Conservation (phyloP, 768 basidiomycete genomes). For the Lyophyllum shimeji region DNA sequence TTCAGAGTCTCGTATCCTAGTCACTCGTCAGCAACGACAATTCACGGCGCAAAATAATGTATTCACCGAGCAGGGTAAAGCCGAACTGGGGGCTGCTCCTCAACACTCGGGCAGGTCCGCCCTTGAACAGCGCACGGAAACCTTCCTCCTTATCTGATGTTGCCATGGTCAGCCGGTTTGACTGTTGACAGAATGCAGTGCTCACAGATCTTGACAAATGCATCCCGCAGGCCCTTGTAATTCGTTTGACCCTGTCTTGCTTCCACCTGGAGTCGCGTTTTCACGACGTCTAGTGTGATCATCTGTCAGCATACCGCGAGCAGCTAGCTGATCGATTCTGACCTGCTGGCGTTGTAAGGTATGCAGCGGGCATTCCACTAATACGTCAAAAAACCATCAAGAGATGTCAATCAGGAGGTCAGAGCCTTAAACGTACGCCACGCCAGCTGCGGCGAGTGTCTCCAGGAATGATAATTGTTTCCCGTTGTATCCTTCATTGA, state of each 20-base stretch:
- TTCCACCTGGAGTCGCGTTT: slow-evolving; percentile 94
- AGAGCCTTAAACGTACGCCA: slow-evolving; percentile 57
- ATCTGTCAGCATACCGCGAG: slow-evolving; percentile 9
- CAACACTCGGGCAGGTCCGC: slow-evolving; percentile 83
- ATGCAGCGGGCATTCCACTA: slow-evolving; percentile 98
- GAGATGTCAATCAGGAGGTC: slow-evolving; percentile 15
- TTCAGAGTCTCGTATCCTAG: slow-evolving; percentile 48
- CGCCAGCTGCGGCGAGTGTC: slow-evolving; percentile 78
- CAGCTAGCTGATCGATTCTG: slow-evolving; percentile 22
- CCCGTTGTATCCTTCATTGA: slow-evolving; percentile 94
- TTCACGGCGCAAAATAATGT: neutral
- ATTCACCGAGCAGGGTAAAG: slow-evolving; percentile 75
- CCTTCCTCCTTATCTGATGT: slow-evolving; percentile 84
- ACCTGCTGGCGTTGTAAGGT: slow-evolving; percentile 91
- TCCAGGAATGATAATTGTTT: slow-evolving; percentile 91
- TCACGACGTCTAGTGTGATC: slow-evolving; percentile 77
- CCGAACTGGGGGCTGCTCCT: slow-evolving; percentile 94
- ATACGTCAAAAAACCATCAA: slow-evolving; percentile 28
- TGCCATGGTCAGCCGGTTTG: slow-evolving; percentile 13
- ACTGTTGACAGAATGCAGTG: neutral
- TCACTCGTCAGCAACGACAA: slow-evolving; percentile 14
- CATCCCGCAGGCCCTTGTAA: slow-evolving; percentile 89
- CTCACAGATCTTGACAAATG: slow-evolving; percentile 87
- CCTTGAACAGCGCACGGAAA: slow-evolving; percentile 87
- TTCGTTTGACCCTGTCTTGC: slow-evolving; percentile 86